Evolutionary conservation across 495 filamentous ascomycete genomes (phyloP), one percentile per base, ranked within the genome.

Genomic region (Xylaria nigripes): DNA sequence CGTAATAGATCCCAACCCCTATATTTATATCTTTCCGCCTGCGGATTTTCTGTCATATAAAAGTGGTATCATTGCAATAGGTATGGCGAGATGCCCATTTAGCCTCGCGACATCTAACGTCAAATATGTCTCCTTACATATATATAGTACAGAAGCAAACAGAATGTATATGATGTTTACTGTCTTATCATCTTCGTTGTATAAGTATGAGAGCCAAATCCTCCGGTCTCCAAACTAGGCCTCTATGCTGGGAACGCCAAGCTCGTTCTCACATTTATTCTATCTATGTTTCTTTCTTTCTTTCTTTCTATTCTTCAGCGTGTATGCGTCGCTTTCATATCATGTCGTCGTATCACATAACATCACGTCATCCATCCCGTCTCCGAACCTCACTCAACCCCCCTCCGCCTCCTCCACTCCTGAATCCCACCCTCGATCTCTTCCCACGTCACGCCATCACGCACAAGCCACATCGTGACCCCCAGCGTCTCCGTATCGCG

Each of bases 401-500:
- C 82, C 65, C 81, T 85, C 67, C 81, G 78, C 67, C 80, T 86
- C 64, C 92, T 79, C 92, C 92, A 97, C 55, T 85, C 81, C 72
- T 72, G 74, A 18, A 96, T 80, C 3, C 90, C 92, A 22, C 75
- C 77, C 70, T 93, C 89, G 42, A 97, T 70, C 76, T 89, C 90
- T 2, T 76, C 79, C 67, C 76, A 81, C n/a, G 77, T 86, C 49
- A 95, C 81, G 1, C 93, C 93, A 66, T 90, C 83, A 53, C 81
- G 66, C 4, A 98, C 86, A 58, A 94, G 64, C 63, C 80, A 81
- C 75, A 95, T 94, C 6, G 84, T 85, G 23, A 96, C 87, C 1
- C 90, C 90, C 48, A 96, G 57, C 48, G 75, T 83, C 72, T 92
- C 87, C 0, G 95, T 92, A 68, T 95, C 88, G 34, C 77, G 71